Conservation (phyloP, 116 monocot species). For the Phalaenopsis hybrid region DNA sequence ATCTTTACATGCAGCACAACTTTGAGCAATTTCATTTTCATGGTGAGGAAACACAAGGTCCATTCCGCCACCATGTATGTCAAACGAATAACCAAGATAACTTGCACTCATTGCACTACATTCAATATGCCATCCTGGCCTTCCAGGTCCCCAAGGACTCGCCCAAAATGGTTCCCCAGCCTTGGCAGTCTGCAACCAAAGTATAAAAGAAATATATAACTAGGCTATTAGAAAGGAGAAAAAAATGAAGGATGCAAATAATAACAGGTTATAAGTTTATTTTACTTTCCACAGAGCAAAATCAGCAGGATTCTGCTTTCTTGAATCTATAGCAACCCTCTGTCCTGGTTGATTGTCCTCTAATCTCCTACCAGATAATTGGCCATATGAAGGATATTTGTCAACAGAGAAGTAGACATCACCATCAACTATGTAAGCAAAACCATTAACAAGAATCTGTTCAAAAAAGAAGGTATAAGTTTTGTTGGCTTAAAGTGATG, state of each 20-base stretch:
- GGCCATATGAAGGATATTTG: constrained; percentile 82
- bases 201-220: background rate
- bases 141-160: constrained; percentile 98
- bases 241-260: background rate
- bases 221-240: background rate
- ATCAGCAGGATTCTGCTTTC: constrained; percentile 95
- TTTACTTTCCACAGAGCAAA: constrained; percentile 99
- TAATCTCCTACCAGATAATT: constrained; percentile 77
- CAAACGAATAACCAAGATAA: constrained; percentile 87
- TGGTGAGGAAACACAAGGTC: constrained; percentile 97
- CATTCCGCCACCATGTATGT: constrained; percentile 98
- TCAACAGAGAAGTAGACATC: constrained; percentile 96
- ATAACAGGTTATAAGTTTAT: background rate
- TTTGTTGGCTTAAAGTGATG: background rate
- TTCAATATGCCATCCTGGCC: constrained; percentile 99
- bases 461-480: constrained; percentile 5
- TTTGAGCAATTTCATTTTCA: constrained; percentile 99
- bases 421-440: constrained; percentile 69
- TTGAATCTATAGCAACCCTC: constrained; percentile 78
- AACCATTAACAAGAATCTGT: constrained; percentile 89
- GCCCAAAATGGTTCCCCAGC: constrained; percentile 91
- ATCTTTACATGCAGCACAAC: constrained; percentile 73
- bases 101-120: constrained; percentile 98
- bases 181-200: constrained; percentile 64
- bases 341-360: constrained; percentile 92